These are phyloP conservation scores for Saccharomycopsis sp. DNA, from an alignment of 805 yeast genomes.

Conservation along the genomic window DNA sequence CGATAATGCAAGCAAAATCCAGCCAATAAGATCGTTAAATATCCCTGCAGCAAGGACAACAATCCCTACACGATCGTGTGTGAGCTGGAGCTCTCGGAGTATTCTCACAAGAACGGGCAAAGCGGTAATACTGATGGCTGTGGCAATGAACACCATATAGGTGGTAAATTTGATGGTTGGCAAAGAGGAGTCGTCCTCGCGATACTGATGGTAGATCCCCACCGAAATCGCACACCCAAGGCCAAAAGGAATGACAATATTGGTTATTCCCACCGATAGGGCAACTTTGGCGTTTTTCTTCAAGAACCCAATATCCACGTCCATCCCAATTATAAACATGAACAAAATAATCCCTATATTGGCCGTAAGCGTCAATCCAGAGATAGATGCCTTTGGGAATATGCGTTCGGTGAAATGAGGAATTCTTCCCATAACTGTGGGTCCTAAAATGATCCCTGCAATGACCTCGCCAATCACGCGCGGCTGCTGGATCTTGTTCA, in stretches of 20 bases:
- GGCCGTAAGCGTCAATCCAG: slow-evolving; percentile 61
- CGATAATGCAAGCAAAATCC: slow-evolving; percentile 71
- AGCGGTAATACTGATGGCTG: slow-evolving; percentile 79
- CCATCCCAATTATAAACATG: slow-evolving; percentile 71
- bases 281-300: slow-evolving; percentile 56
- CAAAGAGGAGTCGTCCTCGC: slow-evolving; percentile 26
- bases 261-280: slow-evolving; percentile 57
- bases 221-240: slow-evolving; percentile 66
- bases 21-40: slow-evolving; percentile 70
- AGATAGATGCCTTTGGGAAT: slow-evolving; percentile 57
- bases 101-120: slow-evolving; percentile 80
- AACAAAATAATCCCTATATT: slow-evolving; percentile 70
- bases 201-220: slow-evolving; percentile 58
- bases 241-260: slow-evolving; percentile 76
- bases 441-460: slow-evolving; percentile 70
- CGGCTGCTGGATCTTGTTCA: slow-evolving; percentile 62
- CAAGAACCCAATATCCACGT: slow-evolving; percentile 64
- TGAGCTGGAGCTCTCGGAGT: slow-evolving; percentile 61
- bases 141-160: slow-evolving; percentile 74
- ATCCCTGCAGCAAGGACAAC: slow-evolving; percentile 80
- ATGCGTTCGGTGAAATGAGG: slow-evolving; percentile 60
- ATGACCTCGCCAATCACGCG: slow-evolving; percentile 77
- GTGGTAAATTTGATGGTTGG: slow-evolving; percentile 55
- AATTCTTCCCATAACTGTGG: slow-evolving; percentile 65
- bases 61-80: slow-evolving; percentile 65